Evolutionary conservation across 768 basidiomycete genomes (phyloP), one percentile per base, ranked within the genome.

Genomic region (Suillus plorans): DNA sequence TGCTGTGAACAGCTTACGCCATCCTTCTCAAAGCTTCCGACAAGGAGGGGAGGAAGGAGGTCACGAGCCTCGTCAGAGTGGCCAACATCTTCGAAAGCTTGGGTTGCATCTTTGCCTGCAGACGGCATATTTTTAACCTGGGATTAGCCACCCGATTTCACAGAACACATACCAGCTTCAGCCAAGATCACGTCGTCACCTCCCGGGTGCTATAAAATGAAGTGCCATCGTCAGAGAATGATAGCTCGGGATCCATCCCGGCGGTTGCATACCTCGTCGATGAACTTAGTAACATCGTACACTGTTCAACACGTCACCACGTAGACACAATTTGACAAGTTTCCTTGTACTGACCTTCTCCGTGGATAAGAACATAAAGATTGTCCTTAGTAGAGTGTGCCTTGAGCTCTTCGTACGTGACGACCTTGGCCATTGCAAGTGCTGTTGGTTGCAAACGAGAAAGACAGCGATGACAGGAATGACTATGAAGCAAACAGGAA

Each of bases 81-180:
- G 37, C 97, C 97, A 37, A 99, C 97, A 76, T 99, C 97, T 80
- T 99, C 97, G 73, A 99, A 99, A 7, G 97, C 95, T 73, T 98
- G 97, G 41, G 97, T 96, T 28, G 97, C 96, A 76, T 99, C 95
- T 76, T 91, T 89, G 71, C 92, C 95, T 96, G 78, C 22, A 67
- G 12, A 68, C 45, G 60, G 52, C 39, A 20, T n/a, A 16, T 56
- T 14, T n/a, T 65, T 61, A 39, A 55, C 6, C 12, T 18, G 28
- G 36, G 63, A 47, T 28, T 20, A 37, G 58, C 28, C 37, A 50
- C 39, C 39, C 25, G 42, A 42, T 65, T 60, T 31, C 22, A 63
- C 68, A 55, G 66, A 77, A 73, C 73, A 83, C 91, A 74, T 79
- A 89, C 93, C 92, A 73, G 88, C 89, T 80, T 99, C 97, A 65